Evolutionary conservation across 2,329 filamentous ascomycete species (phyloP).

Genomic region (Verticillium zaregamsianum): DNA sequence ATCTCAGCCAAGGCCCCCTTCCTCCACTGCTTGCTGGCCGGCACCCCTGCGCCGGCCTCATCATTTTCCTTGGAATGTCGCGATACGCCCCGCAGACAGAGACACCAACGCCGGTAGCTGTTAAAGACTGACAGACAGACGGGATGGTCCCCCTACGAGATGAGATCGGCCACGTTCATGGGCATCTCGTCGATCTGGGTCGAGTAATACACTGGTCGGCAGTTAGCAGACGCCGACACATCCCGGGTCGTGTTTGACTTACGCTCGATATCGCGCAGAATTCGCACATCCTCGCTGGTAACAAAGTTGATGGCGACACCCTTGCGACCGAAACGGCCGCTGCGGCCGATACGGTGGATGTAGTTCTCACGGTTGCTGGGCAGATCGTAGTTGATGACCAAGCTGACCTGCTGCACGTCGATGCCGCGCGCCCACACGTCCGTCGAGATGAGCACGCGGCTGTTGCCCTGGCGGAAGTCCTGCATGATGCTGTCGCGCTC

Average conservation of each 20-base stretch:
- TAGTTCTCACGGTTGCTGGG: conserved; percentile 99
- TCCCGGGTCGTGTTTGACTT: conserved; percentile 31
- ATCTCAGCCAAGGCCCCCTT: conserved; percentile 11
- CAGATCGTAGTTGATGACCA: conserved; percentile 99
- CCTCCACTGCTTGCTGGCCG: conserved; percentile 11
- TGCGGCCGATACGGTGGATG: conserved; percentile 96
- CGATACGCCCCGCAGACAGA: background rate
- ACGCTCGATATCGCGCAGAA: conserved; percentile 94
- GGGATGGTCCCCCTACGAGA: conserved; percentile 31
- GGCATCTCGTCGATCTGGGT: conserved; percentile 99
- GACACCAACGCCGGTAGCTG: conserved; percentile 3
- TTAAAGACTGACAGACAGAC: conserved; percentile 7
- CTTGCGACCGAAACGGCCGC: conserved; percentile 93
- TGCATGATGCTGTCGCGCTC: conserved; percentile 99
- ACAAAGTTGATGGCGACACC: conserved; percentile 99
- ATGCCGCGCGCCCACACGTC: conserved; percentile 98
- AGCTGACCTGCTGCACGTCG: conserved; percentile 94
- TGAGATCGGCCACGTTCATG: conserved; percentile 78
- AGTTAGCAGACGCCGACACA: conserved; percentile 25
- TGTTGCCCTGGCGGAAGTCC: conserved; percentile 96
- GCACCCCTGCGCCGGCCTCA: conserved; percentile 3
- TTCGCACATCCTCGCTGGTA: conserved; percentile 95
- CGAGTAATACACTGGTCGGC: conserved; percentile 73
- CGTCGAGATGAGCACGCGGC: conserved; percentile 91
- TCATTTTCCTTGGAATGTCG: conserved; percentile 10